Conservation (phyloP, 345 rosid genomes). For the Citrus sp. region DNA sequence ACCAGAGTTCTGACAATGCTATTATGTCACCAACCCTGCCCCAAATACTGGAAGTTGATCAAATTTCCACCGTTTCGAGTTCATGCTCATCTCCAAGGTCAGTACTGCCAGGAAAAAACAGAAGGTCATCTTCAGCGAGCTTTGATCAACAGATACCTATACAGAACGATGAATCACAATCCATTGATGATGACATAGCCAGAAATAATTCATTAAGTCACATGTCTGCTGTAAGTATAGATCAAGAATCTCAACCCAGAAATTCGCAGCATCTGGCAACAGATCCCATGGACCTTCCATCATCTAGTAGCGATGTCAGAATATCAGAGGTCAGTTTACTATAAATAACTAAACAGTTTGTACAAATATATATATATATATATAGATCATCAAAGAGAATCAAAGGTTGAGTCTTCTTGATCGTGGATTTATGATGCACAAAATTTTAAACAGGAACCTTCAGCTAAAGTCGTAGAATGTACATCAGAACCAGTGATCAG, state of each 20-base stretch:
- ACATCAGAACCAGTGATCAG: constrained; percentile 9
- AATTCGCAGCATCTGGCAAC: constrained; percentile 13
- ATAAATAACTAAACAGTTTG: background rate
- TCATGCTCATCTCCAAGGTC: constrained; percentile 47
- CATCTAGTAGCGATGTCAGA: constrained; percentile 1
- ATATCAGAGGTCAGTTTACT: constrained; percentile 27
- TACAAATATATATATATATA: background rate
- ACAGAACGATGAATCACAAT: constrained; percentile 12
- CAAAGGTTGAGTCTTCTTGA: background rate
- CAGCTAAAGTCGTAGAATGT: background rate
- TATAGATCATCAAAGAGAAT: background rate
- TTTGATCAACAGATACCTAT: constrained; percentile 24
- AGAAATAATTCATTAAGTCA: constrained; percentile 18
- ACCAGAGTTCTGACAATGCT: constrained; percentile 18
- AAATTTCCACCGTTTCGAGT: constrained; percentile 22
- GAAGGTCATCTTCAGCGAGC: constrained; percentile 10
- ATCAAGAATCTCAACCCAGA: constrained; percentile 13
- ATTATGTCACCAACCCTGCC: constrained; percentile 7
- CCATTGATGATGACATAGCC: constrained; percentile 16
- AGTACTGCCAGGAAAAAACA: constrained; percentile 31
- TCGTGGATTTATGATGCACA: constrained; percentile 1
- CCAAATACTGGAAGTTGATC: constrained; percentile 16
- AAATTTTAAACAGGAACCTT: constrained; percentile 27
- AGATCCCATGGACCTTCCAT: constrained; percentile 10
- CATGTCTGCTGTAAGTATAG: constrained; percentile 8